Conservation (phyloP, 805 yeast species). For the Yamadazyma olivae region DNA sequence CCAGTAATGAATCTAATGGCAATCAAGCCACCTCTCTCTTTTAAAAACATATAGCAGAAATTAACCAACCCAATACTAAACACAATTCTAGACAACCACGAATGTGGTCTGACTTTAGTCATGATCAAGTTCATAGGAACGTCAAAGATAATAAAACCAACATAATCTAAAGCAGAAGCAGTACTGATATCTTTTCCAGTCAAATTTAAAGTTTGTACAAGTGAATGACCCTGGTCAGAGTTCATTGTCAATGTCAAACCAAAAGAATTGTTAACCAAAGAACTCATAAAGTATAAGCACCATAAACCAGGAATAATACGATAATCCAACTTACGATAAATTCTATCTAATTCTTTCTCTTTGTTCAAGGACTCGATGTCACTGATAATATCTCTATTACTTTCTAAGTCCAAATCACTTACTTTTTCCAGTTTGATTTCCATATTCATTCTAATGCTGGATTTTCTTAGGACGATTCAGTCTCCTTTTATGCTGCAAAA, state of each 20-base stretch:
- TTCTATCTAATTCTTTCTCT: constrained; percentile 41
- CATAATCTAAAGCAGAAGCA: constrained; percentile 79
- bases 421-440: background rate
- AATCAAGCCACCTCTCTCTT: constrained; percentile 56
- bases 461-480: too few relatives aligned
- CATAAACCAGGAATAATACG: constrained; percentile 82
- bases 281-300: constrained; percentile 73
- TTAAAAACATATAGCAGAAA: constrained; percentile 64
- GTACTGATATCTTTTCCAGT: constrained; percentile 59
- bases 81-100: constrained; percentile 79
- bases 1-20: constrained; percentile 75
- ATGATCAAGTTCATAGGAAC: constrained; percentile 83
- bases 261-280: constrained; percentile 74
- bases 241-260: constrained; percentile 85
- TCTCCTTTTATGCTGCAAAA: constrained; percentile 1
- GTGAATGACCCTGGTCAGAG: constrained; percentile 55
- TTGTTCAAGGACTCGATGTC: background rate
- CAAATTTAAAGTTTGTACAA: constrained; percentile 49
- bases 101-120: constrained; percentile 82
- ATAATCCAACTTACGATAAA: constrained; percentile 61
- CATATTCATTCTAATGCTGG: background rate
- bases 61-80: constrained; percentile 75
- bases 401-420: background rate
- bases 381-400: background rate
- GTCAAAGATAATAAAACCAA: constrained; percentile 80